Percentiles rank a stretch among this genome's conserved stretches.
Evolutionary conservation across 164 flowering plant species (phyloP).

Genomic region (Brasenia schreberi): DNA sequence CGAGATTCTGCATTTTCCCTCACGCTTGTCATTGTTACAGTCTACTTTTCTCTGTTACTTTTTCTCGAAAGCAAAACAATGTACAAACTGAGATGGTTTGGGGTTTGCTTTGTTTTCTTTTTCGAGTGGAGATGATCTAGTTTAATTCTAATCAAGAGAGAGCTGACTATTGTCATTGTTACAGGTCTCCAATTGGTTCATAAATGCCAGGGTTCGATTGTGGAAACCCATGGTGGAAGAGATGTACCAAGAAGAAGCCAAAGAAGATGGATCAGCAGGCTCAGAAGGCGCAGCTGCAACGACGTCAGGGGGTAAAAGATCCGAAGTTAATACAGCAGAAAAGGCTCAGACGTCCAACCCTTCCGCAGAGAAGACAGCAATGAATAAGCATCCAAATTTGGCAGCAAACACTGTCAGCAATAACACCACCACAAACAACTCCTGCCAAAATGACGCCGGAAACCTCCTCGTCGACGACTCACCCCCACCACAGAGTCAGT

Average conservation of each 20-base stretch:
- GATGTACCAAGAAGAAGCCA: constrained; percentile 37
- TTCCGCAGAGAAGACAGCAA: constrained; percentile 5
- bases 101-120: neutral
- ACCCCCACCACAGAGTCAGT: neutral
- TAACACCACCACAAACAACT: constrained; percentile 2
- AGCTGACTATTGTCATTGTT: neutral
- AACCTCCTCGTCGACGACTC: constrained; percentile 2
- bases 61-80: neutral
- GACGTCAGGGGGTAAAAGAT: constrained; percentile 17
- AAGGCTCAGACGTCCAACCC: constrained; percentile 21
- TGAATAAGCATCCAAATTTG: constrained; percentile 15
- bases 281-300: constrained; percentile 10
- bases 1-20: neutral
- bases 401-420: constrained; percentile 14
- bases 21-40: neutral
- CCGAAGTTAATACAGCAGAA: constrained; percentile 25
- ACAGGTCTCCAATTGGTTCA: constrained; percentile 48
- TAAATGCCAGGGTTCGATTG: constrained; percentile 42
- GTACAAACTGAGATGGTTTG: neutral
- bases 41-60: too few species aligned
- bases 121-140: neutral
- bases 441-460: neutral
- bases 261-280: constrained; percentile 12
- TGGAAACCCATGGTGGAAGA: constrained; percentile 59
- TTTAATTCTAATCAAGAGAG: neutral